Evolutionary conservation across 139 green algal species (phyloP), one percentile per base, ranked within the genome.

Genomic region (Penium margaritaceum): DNA sequence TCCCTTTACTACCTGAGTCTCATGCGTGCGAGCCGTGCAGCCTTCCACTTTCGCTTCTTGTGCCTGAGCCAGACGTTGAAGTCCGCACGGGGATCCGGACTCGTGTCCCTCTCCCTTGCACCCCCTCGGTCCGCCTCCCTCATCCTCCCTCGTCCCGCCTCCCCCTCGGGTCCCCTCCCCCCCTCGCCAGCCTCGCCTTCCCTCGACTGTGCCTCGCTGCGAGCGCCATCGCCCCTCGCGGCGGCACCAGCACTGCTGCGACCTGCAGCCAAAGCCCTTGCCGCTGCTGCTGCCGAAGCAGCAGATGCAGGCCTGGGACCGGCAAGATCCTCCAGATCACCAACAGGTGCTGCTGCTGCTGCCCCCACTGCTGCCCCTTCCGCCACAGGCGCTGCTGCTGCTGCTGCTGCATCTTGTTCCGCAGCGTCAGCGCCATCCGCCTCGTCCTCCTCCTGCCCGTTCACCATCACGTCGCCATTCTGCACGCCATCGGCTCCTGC

Each of bases 41-140:
- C 60, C 1, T 77, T 78, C 91, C 91, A 96, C 60, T 78, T 75
- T 0, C 61, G 27, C 85, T 96, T 96, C 73, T 90, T 85, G 41
- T 77, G 70, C n/a, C 70, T 51, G 66, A 96, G 78, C 91, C 91
- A 96, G 17, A 67, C 85, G 2, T 17, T 27, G 68, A 87, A 92
- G 74, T 93, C 85, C 14, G 80, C 69, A n/a, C 76, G 43, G 17
- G 46, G 64, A 38, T 79, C 72, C 14, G 72, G 61, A 27, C 79
- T 67, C 58, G 44, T 5, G 38, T 53, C 54, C 63, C 78, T 72
- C 67, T 27, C 29, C 63, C 38, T 32, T 21, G n/a, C 24, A 0
- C 35, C 30, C 60, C 33, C 5, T 19, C 53, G 5, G 14, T 19
- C 21, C 53, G 17, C 63, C 37, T 38, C 19, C 65, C 32, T 71